Conservation (phyloP, 306 rosid species). For the Pyrus bretschneideri region DNA sequence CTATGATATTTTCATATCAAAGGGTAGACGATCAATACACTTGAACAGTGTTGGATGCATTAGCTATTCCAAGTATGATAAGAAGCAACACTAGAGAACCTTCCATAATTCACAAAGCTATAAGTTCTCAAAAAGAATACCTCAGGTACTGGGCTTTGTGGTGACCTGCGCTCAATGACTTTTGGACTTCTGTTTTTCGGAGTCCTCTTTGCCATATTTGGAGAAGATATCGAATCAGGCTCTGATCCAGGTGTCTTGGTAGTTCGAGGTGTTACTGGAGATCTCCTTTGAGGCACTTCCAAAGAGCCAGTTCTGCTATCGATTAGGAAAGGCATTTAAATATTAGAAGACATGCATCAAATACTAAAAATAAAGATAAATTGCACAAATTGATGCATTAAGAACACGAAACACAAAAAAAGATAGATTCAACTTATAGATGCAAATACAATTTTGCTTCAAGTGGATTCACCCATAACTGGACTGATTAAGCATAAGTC, state of each 20-base stretch:
- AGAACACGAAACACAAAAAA: neutral
- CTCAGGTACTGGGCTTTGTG: conserved; percentile 58
- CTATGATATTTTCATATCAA: neutral
- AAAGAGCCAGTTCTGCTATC: conserved; percentile 43
- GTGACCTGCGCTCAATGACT: conserved; percentile 48
- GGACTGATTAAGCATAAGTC: neutral
- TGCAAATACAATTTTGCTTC: neutral
- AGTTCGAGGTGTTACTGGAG: conserved; percentile 50
- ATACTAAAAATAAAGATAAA: neutral
- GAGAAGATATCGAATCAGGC: conserved; percentile 38
- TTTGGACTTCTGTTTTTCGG: conserved; percentile 60
- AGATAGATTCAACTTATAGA: neutral
- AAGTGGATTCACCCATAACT: neutral
- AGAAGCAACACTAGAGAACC: neutral
- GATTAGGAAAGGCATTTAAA: conserved; percentile 8
- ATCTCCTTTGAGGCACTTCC: conserved; percentile 59
- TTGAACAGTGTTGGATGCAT: neutral
- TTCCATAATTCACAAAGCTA: neutral
- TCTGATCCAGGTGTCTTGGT: conserved; percentile 44
- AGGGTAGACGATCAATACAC: neutral
- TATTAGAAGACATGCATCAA: neutral
- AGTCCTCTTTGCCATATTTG: conserved; percentile 36
- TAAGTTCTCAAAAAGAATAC: conserved; percentile 24
- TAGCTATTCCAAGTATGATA: neutral
- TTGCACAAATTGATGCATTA: neutral